A percentile compares a stretch with the other conserved stretches of the same genome.
Conservation (phyloP, 129 eudicot species). For the Kitagawia praeruptora region DNA sequence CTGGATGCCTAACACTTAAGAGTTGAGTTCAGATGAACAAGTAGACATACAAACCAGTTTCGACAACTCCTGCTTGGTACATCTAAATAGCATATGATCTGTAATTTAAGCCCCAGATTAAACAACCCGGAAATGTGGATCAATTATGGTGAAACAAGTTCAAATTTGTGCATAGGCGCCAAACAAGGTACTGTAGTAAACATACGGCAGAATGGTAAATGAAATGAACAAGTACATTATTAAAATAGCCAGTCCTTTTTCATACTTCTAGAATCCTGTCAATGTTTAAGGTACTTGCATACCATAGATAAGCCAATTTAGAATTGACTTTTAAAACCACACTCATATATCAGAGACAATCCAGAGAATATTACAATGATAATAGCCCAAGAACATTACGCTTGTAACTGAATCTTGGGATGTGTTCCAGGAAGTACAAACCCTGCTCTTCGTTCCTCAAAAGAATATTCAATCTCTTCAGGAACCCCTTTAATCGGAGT, state of each 20-base stretch:
- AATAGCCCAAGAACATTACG: neutral
- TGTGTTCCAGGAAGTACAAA: constrained; percentile 47
- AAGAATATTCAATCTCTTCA: constrained; percentile 86
- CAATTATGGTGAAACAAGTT: too few species aligned
- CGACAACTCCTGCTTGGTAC: too few species aligned
- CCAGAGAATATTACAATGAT: neutral
- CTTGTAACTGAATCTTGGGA: constrained; percentile 32
- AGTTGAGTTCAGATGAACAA: too few species aligned
- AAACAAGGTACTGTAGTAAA: too few species aligned
- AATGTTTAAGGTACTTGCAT: neutral
- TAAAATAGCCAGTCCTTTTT: neutral
- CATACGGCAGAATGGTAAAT: neutral
- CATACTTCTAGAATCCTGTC: neutral
- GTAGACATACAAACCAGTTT: too few species aligned
- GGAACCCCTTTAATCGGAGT: constrained; percentile 18
- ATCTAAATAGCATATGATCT: neutral
- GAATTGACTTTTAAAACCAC: constrained; percentile 33
- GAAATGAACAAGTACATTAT: neutral
- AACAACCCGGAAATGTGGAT: neutral
- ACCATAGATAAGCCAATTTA: constrained; percentile 26
- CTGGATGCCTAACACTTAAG: too few species aligned
- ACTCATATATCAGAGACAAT: neutral
- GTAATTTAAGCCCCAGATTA: neutral
- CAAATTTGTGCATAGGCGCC: neutral
- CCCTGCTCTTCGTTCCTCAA: constrained; percentile 84